Evolutionary conservation across 73 alveolate genomes (phyloP), one percentile per base, ranked within the genome.

Genomic region (Paraurostyla sp.): DNA sequence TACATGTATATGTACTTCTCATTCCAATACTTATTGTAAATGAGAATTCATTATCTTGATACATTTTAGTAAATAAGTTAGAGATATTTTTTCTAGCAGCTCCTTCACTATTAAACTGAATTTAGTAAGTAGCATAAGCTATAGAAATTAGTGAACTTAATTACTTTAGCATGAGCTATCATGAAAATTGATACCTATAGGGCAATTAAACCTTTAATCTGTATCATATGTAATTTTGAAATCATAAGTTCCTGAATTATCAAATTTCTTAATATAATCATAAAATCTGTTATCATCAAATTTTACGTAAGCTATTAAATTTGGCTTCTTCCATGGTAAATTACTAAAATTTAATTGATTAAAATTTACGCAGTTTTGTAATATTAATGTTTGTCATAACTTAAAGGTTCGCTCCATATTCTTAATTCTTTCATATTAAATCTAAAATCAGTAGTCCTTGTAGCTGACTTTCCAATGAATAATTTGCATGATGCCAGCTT

Each of bases 311-410:
- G 78, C 78, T 6, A 33, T 11, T 16, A 60, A 27, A 60, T 60
- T 60, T 60, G 78, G 78, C 25, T 29, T 60, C 32, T 60, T 60
- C 78, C 78, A 60, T 29, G 78, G 25, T 27, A 60, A 60, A 60
- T 25, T 30, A 9, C 78, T 60, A 60, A 27, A 60, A 30, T 7
- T 27, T 9, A 3, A 60, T 60, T 7, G 4, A 6, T 9, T 60
- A 30, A 27, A 60, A 60, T 3, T 60, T 60, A 60, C 78, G 22
- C 50, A 60, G 27, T 27, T 25, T 50, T 60, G 22, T 13, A 9
- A 6, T 6, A 4, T 32, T 60, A 27, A 7, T 30, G 32, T 60
- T 27, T 29, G 7, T 60, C 25, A 30, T 11, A 27, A 30, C n/a
- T 16, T 16, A 30, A 27, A 9, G 49, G 51, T 32, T 7, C 3